Conservation (phyloP, 2,329 filamentous ascomycete species). For the Falciphora oryzae region DNA sequence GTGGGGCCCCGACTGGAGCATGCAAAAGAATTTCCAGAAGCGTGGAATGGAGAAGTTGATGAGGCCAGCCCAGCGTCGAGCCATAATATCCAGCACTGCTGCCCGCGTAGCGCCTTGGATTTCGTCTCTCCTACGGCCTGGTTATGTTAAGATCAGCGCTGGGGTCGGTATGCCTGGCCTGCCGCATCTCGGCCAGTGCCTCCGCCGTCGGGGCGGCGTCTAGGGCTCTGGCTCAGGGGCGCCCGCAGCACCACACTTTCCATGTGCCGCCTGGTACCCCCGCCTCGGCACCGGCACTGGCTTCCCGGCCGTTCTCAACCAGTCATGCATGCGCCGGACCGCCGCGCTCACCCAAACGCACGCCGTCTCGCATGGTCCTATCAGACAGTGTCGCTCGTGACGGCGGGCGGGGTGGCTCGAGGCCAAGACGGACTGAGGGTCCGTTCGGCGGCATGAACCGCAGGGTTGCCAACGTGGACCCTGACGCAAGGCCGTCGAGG, state of each 20-base stretch:
- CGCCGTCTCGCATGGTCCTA: constrained; percentile 52
- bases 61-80: background rate
- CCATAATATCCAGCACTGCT: background rate
- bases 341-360: constrained; percentile 3
- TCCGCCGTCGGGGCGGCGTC: background rate
- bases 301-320: constrained; percentile 12
- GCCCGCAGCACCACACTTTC: constrained; percentile 1
- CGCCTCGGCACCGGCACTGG: constrained; percentile 2
- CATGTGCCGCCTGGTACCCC: background rate
- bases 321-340: constrained; percentile 6
- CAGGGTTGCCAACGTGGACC: constrained; percentile 37
- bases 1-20: background rate
- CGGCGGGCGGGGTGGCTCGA: constrained; percentile 16
- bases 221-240: constrained; percentile 1
- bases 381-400: constrained; percentile 43
- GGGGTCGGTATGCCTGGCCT: constrained; percentile 16
- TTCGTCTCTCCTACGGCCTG: background rate
- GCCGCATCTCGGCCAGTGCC: constrained; percentile 11
- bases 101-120: too few relatives aligned
- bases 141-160: constrained; percentile 16
- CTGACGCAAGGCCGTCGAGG: constrained; percentile 12
- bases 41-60: background rate
- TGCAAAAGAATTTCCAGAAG: background rate
- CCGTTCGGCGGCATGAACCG: constrained; percentile 54
- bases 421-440: constrained; percentile 35